Conservation (phyloP, 2,329 filamentous ascomycete species). For the Fusarium sp. region DNA sequence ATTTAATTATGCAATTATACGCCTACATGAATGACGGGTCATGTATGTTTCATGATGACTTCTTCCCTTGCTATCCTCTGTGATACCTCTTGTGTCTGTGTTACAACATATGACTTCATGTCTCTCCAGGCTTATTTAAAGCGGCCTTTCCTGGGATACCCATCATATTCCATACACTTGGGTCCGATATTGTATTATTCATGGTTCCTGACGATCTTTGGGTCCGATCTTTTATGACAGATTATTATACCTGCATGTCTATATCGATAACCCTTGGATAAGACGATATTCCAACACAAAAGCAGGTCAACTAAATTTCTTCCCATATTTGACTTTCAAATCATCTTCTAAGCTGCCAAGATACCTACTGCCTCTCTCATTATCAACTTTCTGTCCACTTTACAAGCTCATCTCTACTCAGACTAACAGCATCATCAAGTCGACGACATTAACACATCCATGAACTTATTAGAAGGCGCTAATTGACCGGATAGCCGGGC, state of each 20-base stretch:
- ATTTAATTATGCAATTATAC: not conserved
- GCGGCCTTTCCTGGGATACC: not conserved
- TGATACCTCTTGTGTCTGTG: not conserved
- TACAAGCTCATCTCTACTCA: constrained; percentile 14
- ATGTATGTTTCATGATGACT: not conserved
- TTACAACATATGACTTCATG: not conserved
- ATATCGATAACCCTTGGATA: not conserved
- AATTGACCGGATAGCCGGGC: constrained; percentile 11
- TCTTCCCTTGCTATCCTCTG: not conserved
- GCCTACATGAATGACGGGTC: not conserved
- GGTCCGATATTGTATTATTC: not conserved
- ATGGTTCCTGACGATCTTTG: not conserved
- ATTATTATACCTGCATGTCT: not conserved
- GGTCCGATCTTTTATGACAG: not conserved
- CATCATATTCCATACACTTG: not conserved
- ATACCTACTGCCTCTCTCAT: not conserved
- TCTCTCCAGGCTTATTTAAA: not conserved
- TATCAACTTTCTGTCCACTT: constrained; percentile 18
- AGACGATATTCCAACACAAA: not conserved
- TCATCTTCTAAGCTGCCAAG: not conserved
- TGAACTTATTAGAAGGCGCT: constrained; percentile 11
- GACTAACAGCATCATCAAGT: constrained; percentile 2
- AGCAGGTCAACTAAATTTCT: not conserved
- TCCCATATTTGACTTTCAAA: not conserved
- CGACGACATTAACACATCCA: constrained; percentile 1